Evolutionary conservation across 2,329 filamentous ascomycete species (phyloP), one percentile per base, ranked within the genome.

Genomic region (Thielaviopsis ethacetica): DNA sequence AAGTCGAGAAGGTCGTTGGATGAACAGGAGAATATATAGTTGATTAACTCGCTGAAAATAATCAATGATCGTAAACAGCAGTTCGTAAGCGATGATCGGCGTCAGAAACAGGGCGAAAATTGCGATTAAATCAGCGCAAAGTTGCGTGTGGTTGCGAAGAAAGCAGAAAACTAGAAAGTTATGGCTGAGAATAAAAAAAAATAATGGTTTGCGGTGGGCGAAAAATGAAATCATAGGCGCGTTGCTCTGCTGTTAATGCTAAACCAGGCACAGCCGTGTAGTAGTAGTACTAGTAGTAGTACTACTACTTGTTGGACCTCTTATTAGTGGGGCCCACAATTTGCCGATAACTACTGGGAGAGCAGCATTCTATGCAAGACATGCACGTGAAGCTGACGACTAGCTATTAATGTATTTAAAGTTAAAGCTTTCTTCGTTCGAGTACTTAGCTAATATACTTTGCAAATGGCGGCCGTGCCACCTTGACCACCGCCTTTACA

Each of bases 401-500:
- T 21, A 15, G 10, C 24, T 21, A 15, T 19, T 22, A 44, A 44
- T 17, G 17, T 17, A 55, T 17, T 22, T 27, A 44, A 24, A 26
- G 6, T 17, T 17, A 52, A 15, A 52, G 21, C 30, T 34, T 44
- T 49, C n/a, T 21, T 21, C 17, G 44, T 21, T 9, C 30, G 19
- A 22, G 34, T 38, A 22, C 56, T 47, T 53, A 38, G 15, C 38
- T 52, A 26, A 49, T 47, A 52, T 57, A 59, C 26, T 62, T 62
- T 5, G 41, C 10, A 47, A 62, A 59, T 5, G 60, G 60, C 10
- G 58, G 50, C 22, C 54, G 24, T 19, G 54, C 55, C 17, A 27
- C 54, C 51, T 62, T 62, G 6, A 62, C 54, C 17, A 62, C 57
- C 1, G 41, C 51, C 38, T 58, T 59, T 12, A 59, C 57, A 47